Evolutionary conservation across 2,329 filamentous ascomycete genomes (phyloP), one percentile per base, ranked within the genome.

Genomic region (Mycosphaerella arachidis): DNA sequence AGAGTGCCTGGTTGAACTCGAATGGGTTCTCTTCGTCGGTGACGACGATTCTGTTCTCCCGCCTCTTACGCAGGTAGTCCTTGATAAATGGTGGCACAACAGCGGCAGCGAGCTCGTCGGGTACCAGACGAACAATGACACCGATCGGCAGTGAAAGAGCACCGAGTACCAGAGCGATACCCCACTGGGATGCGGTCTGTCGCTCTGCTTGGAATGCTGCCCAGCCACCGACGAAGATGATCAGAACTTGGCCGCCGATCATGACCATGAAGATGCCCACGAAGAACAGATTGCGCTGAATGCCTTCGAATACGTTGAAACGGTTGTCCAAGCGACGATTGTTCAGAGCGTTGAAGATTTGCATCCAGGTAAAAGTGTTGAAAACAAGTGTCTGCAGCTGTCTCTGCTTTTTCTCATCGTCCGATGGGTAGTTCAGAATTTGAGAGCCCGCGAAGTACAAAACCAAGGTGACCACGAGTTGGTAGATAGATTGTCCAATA

Each of bases 321-420:
- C 86, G 84, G 76, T 97, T 97, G 75, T 97, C 93, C 57, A 97
- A 82, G 12, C 93, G 91, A 60, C 93, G 91, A 77, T 96, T 96
- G 79, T 97, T 97, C 84, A 95, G 90, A 72, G 96, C 89, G 76
- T 97, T 97, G 80, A 97, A 97, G 68, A 97, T 95, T 70, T 97
- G 93, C 92, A 97, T 97, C 93, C 93, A 97, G 56, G 97, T 93
- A 72, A 97, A 97, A 0, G 91, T 94, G 79, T 97, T 97, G 83
- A 97, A 97, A 7, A 97, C 90, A 52, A 97, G 82, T 2, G 92
- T 95, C 58, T 86, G 80, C 61, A 95, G 81, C 68, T 89, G 81
- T 13, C 75, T 71, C 7, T 82, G 72, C 35, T 78, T 69, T 12
- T 61, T 52, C 0, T 65, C 63, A 37, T 50, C 46, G 33, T 30